Base-by-base conservation (phyloP, 345 rosid species). In the Hibiscus trionum region DNA sequence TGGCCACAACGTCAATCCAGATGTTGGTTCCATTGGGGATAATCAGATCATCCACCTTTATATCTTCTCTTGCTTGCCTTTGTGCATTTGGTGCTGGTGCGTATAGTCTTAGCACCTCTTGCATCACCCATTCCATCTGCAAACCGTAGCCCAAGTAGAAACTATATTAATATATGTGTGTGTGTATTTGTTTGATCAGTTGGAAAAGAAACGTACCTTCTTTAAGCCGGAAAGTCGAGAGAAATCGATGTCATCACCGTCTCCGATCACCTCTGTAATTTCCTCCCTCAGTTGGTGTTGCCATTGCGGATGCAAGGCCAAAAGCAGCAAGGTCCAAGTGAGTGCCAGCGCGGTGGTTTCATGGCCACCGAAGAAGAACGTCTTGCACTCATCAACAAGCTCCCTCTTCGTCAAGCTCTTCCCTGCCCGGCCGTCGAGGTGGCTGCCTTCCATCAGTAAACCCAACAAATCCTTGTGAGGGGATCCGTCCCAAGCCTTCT, bases 51-150 rank as follows among this genome's bases (percentile, higher is more conserved):
- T 79, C 76, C 3, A 85, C 94, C 31, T 49, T 70, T 15, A 88
- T 88, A 33, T 93, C 90, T 71, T 77, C 85, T 26, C 91, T 78
- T 0, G 89, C 86, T 82, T 93, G 98, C 49, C 97, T 80, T 42
- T 93, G 96, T 29, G 79, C 95, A 47, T 93, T 93, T 0, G 97
- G 97, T n/a, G 94, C 91, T 7, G 98, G 88, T 0, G 93, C 71
- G 80, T 91, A 93, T 2, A 93, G 81, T 27, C 98, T 82, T 44
- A 91, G 61, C 10, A 88, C 91, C 71, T 93, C 98, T 44, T 85
- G 87, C 97, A 89, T 89, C 72, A 89, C 97, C 93, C 92, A 88
- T 44, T 86, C 90, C 96, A 89, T 88, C 98, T 93, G 93, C 83
- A 80, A 29, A 2, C 1, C 8, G 11, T 9, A 21, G 10, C 52